These are phyloP conservation scores for Elaeis oleifera DNA, from an alignment of 202 grass and related monocot species.

Conservation along the genomic window DNA sequence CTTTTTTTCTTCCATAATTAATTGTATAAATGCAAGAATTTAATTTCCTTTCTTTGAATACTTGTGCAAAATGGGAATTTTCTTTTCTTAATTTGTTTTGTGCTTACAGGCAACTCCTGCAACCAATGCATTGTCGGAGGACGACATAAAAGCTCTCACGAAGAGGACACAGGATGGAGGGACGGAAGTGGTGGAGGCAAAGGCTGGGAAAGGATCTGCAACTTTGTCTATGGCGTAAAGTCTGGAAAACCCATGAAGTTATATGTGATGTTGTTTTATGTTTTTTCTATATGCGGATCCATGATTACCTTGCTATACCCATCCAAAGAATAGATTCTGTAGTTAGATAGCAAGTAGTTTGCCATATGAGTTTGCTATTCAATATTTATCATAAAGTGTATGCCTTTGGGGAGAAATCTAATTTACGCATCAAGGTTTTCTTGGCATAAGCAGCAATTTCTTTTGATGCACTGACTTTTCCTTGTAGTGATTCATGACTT, in stretches of 20 bases:
- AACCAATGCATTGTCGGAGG: slow-evolving; percentile 55
- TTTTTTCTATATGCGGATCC: background rate
- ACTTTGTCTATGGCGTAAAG: slow-evolving; percentile 98
- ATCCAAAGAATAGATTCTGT: background rate
- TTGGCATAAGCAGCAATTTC: no score
- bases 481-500: no score
- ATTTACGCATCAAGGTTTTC: no score
- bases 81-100: background rate
- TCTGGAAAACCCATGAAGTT: slow-evolving; percentile 15
- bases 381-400: no score
- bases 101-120: slow-evolving; percentile 52
- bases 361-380: no score
- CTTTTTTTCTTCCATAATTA: no score
- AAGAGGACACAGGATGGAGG: slow-evolving; percentile 96
- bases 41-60: no score
- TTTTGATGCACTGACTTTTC: no score
- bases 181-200: slow-evolving; percentile 92
- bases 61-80: background rate
- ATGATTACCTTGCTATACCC: background rate
- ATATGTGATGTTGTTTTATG: background rate
- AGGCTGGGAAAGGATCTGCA: slow-evolving; percentile 91
- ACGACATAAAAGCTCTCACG: slow-evolving; percentile 77
- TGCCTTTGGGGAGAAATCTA: no score
- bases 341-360: no score
- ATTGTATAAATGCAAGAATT: no score